These are phyloP conservation scores for Penicillium sp. DNA, from an alignment of 2,329 filamentous ascomycete species.

Conservation along the genomic window DNA sequence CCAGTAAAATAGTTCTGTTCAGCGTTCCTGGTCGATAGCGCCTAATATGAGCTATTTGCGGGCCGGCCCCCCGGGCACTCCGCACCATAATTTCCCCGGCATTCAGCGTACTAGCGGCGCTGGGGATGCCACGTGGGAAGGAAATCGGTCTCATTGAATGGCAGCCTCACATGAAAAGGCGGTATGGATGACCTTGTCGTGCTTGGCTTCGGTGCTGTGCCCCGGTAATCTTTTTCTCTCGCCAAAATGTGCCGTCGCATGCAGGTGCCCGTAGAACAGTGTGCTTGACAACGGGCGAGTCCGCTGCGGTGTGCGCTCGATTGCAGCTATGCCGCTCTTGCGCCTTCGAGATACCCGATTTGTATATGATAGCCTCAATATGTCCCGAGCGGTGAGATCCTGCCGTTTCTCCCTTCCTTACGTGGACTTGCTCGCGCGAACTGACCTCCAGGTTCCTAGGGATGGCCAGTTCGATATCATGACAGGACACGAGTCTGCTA, in stretches of 20 bases:
- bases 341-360: not conserved
- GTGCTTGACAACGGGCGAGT: not conserved
- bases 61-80: not conserved
- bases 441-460: not conserved
- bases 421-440: not conserved
- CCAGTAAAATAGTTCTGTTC: not conserved
- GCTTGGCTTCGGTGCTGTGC: constrained; percentile 4
- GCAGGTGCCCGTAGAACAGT: constrained; percentile 6
- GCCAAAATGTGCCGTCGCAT: not conserved
- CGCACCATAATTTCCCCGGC: not conserved
- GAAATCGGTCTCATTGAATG: constrained; percentile 9
- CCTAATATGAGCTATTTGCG: constrained; percentile 2
- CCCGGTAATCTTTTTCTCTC: not conserved
- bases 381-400: not conserved
- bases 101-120: not conserved
- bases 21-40: constrained; percentile 4
- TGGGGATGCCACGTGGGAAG: constrained; percentile 19
- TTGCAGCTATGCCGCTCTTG: constrained; percentile 2
- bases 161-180: constrained; percentile 11
- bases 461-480: constrained; percentile 15
- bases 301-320: constrained; percentile 12
- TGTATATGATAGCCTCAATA: not conserved
- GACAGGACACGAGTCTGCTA: constrained; percentile 34
- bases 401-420: not conserved
- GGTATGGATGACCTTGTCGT: constrained; percentile 11